Percentiles rank a stretch among this genome's conserved stretches.
These are phyloP conservation scores for Herpotrichia juniperi DNA, from an alignment of 2,329 filamentous ascomycete genomes.

Conservation along the genomic window DNA sequence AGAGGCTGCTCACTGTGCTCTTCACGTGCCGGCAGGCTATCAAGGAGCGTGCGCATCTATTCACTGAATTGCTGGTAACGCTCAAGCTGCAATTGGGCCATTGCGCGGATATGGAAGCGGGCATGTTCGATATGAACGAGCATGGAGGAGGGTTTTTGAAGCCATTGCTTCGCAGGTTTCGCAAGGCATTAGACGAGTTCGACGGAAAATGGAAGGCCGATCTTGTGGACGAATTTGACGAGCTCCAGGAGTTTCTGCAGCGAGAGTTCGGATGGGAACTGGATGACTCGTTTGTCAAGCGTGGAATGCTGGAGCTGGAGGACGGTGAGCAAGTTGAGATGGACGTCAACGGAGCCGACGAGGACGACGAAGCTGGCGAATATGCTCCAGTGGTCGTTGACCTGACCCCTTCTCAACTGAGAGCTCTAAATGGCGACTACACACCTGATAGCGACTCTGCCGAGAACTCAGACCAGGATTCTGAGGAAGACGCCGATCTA, in stretches of 20 bases:
- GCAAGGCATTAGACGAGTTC: conserved; percentile 57
- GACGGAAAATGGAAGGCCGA: conserved; percentile 47
- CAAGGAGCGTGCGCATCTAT: conserved; percentile 55
- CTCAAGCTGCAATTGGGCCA: conserved; percentile 61
- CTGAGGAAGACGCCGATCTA: conserved; percentile 46
- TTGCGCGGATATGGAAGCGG: conserved; percentile 64
- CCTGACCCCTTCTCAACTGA: conserved; percentile 51
- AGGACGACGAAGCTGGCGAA: conserved; percentile 68
- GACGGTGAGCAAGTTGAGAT: conserved; percentile 68
- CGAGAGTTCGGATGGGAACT: conserved; percentile 65
- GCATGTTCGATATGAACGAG: conserved; percentile 64
- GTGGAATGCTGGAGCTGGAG: conserved; percentile 65
- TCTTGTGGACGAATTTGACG: conserved; percentile 60
- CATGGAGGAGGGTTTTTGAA: conserved; percentile 61
- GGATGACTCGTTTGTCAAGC: conserved; percentile 59
- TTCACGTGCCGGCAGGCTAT: conserved; percentile 63
- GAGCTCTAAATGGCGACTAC: conserved; percentile 37
- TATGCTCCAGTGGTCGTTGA: conserved; percentile 69
- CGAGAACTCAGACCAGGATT: conserved; percentile 34
- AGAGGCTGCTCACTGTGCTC: conserved; percentile 61
- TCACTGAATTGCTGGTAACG: conserved; percentile 57
- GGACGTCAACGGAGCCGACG: conserved; percentile 60
- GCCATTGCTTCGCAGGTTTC: conserved; percentile 59
- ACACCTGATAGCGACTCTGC: conserved; percentile 17
- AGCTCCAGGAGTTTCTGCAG: conserved; percentile 61